Base-by-base conservation (phyloP, 2,329 filamentous ascomycete species). In the Monilinia fructigena region DNA sequence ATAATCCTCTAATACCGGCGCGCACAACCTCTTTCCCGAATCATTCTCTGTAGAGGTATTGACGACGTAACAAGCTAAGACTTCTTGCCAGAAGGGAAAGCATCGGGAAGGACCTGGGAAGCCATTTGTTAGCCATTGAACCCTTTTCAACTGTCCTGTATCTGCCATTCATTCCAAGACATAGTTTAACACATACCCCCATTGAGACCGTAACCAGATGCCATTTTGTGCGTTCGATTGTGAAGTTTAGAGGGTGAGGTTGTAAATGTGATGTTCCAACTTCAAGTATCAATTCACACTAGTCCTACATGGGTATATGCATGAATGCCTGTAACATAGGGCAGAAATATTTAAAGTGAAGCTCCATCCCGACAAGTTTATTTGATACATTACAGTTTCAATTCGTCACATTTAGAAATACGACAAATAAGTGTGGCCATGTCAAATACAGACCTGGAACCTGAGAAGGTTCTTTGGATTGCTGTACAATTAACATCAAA, bases 1-100 rank as follows among this genome's bases (percentile, higher is more conserved):
- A 83, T 99, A 99, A 78, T 99, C 95, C 79, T 99, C 95, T 72
- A 98, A 83, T 5, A 88, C 86, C 20, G 91, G 89, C 23, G 85
- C 82, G 79, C 96, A 99, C 81, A 96, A 96, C 79, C 88, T 90
- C 82, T 93, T 95, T 73, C 92, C 92, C 20, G 87, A 86, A 72
- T 87, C 83, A 76, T 93, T 90, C 66, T 94, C 90, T 71, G 89
- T 82, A 71, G 85, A 86, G 66, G 92, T 92, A 82, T 98, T 98
- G 77, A 97, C 89, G 69, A 97, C 93, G 80, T 99, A 99, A 87
- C 95, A 99, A 75, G 93, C 93, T 78, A 99, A 90, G 72, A 98
- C 88, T 81, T 99, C 95, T 82, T 99, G 95, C 95, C 95, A 99
- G 87, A 97, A 99, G 77, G 93, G 92, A 83, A 97, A 98, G 88